phyloP scores from a whole-genome alignment of 1,284 basidiomycete species.

The Phylloboletellus chloephorus region DNA sequence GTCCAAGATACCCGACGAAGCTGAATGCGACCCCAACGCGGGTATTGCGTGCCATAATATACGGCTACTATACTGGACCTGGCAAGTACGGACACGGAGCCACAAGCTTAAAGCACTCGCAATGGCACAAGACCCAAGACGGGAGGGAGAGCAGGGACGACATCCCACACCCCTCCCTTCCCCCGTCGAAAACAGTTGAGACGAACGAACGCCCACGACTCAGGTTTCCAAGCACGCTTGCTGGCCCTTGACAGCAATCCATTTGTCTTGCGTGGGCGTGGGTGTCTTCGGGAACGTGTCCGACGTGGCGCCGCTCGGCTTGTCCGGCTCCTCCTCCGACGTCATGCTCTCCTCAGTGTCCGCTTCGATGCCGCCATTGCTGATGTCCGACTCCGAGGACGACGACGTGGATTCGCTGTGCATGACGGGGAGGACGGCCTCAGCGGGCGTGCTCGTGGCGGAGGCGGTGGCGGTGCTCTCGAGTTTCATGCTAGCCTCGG shows the following conservation, averaged over 20 bases:
- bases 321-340: constrained; percentile 61
- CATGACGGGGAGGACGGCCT: constrained; percentile 27
- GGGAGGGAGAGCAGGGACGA: background rate
- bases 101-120: constrained; percentile 15
- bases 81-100: constrained; percentile 18
- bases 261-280: constrained; percentile 54
- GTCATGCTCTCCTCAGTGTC: constrained; percentile 70
- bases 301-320: constrained; percentile 28
- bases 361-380: constrained; percentile 55
- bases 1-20: constrained; percentile 14
- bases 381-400: constrained; percentile 54
- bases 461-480: constrained; percentile 26
- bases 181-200: constrained; percentile 14
- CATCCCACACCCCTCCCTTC: no score
- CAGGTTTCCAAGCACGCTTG: constrained; percentile 13
- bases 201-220: constrained; percentile 10
- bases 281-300: constrained; percentile 32
- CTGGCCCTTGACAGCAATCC: constrained; percentile 59
- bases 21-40: constrained; percentile 6
- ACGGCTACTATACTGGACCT: constrained; percentile 21
- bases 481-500: constrained; percentile 34
- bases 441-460: constrained; percentile 27
- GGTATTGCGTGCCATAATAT: constrained; percentile 12
- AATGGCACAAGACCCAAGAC: constrained; percentile 14
- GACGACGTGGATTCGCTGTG: constrained; percentile 33